Evolutionary conservation across 2,329 filamentous ascomycete genomes (phyloP), one percentile per base, ranked within the genome.

Genomic region (Colletotrichum kahawae): DNA sequence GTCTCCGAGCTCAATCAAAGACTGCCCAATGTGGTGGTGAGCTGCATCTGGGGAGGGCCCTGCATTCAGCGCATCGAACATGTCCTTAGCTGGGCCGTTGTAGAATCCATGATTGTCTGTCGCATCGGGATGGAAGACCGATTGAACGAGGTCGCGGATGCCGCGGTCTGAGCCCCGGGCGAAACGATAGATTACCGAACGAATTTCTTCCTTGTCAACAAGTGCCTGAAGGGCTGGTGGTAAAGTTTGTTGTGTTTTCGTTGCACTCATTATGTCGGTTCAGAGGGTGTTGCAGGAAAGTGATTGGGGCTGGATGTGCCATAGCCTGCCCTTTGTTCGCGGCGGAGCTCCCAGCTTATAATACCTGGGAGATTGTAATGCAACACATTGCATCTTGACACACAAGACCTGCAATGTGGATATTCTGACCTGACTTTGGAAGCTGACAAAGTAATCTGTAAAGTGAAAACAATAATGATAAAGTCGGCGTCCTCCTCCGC

Each of bases 281-380:
- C n/a, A 0, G 0, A 13, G n/a, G 5, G 12, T 43, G 9, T 12
- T 43, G 38, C 9, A 43, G 5, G 36, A 38, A 38, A 1, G 38
- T 12, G 10, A 1, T 5, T 0, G 0, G 38, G 18, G 18, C 0
- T 43, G 2, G 0, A 3, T n/a, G 1, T 43, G 18, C 8, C 38
- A 12, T 5, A 10, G 0, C 10, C 38, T n/a, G 38, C 4, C 9
- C 1, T n/a, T 12, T 6, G 38, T n/a, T 2, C 2, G 3, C 3
- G 18, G 9, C 5, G 18, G 7, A 2, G 18, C 9, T n/a, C 38
- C 3, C 3, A 0, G 18, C 9, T 43, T 43, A 43, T 43, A 43
- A n/a, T n/a, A n/a, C n/a, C n/a, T n/a, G n/a, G n/a, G n/a, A n/a
- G n/a, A n/a, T n/a, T n/a, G n/a, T n/a, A n/a, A n/a, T n/a, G 16